phyloP scores from a whole-genome alignment of 2,329 filamentous ascomycete species.

The Leptographium wingfieldii region DNA sequence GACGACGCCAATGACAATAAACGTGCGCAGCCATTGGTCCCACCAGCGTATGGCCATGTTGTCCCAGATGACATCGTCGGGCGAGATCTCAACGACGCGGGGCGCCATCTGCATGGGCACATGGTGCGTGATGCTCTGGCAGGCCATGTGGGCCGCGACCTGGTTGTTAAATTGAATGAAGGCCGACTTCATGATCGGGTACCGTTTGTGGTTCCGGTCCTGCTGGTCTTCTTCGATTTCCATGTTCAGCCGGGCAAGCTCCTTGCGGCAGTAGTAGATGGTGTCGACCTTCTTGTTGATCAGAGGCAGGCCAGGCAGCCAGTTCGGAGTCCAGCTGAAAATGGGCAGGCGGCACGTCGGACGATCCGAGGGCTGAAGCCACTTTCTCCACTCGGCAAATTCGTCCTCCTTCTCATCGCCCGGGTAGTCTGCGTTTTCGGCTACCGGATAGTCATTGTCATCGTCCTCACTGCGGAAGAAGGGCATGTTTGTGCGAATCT shows the following conservation, averaged over 20 bases:
- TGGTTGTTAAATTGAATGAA: constrained; percentile 99
- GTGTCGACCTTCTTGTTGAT: constrained; percentile 87
- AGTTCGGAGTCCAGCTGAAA: constrained; percentile 41
- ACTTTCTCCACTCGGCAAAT: constrained; percentile 67
- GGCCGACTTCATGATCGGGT: constrained; percentile 86
- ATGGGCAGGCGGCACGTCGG: constrained; percentile 68
- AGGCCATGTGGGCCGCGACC: constrained; percentile 95
- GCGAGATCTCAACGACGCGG: constrained; percentile 83
- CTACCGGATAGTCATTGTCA: constrained; percentile 44
- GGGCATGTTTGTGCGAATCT: constrained; percentile 35
- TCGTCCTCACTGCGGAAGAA: constrained; percentile 33
- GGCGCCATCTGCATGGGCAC: constrained; percentile 89
- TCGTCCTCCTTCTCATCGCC: constrained; percentile 47
- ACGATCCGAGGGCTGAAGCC: constrained; percentile 67
- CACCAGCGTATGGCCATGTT: constrained; percentile 97
- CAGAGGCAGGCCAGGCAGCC: constrained; percentile 67
- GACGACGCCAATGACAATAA: constrained; percentile 52
- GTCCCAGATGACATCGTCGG: constrained; percentile 87
- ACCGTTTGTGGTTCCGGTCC: constrained; percentile 68
- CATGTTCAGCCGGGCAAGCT: constrained; percentile 75
- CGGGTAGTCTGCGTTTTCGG: constrained; percentile 50
- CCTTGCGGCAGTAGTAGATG: constrained; percentile 79
- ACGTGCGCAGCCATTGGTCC: constrained; percentile 67
- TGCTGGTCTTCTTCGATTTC: constrained; percentile 88
- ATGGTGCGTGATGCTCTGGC: constrained; percentile 82